Evolutionary conservation across 2,329 filamentous ascomycete genomes (phyloP).

Genomic region (Davidsoniella neocaledoniae): DNA sequence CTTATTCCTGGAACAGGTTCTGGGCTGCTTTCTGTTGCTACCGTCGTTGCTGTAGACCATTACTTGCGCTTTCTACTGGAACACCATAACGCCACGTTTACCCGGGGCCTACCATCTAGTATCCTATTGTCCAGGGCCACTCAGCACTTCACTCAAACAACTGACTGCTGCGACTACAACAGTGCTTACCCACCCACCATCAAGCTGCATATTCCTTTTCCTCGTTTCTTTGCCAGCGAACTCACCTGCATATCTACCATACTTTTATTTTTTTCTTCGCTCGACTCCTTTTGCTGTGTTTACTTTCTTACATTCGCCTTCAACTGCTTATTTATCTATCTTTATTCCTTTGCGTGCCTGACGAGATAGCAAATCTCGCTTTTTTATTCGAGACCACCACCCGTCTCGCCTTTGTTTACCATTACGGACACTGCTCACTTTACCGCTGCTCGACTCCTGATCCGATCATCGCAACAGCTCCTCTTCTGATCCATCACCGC

Average conservation of each 20-base stretch:
- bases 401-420: background rate
- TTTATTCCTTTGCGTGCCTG: too few relatives aligned
- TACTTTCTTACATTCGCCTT: background rate
- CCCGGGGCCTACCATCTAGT: slow-evolving; percentile 1
- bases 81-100: slow-evolving; percentile 11
- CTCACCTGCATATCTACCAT: background rate
- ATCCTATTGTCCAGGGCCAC: background rate
- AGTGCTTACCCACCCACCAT: background rate
- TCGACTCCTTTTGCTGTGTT: background rate
- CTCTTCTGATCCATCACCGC: background rate
- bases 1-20: slow-evolving; percentile 1
- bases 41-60: too few relatives aligned
- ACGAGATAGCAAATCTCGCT: background rate
- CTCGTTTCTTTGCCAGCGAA: slow-evolving; percentile 1
- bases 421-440: background rate
- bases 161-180: background rate
- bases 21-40: background rate
- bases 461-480: background rate
- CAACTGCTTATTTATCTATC: background rate
- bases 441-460: background rate
- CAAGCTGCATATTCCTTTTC: slow-evolving; percentile 4
- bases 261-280: background rate
- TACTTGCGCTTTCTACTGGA: too few relatives aligned
- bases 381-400: background rate
- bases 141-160: background rate